Evolutionary conservation across 768 basidiomycete genomes (phyloP).

Genomic region (Collybia nuda): DNA sequence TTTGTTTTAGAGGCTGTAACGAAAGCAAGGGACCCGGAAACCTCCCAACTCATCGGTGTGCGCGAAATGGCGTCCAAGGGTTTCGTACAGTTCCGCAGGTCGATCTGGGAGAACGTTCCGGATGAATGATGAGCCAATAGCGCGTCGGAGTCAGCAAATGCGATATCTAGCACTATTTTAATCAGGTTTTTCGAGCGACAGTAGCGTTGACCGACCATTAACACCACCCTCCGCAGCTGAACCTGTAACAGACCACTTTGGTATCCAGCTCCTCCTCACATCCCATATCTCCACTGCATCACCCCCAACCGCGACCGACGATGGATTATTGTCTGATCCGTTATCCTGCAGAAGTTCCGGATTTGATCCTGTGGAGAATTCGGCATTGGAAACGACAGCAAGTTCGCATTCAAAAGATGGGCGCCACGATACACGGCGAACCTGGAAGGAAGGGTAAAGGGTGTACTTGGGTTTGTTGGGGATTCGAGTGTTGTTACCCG

Average conservation of each 20-base stretch:
- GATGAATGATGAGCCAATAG: constrained; percentile 74
- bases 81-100: constrained; percentile 61
- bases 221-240: constrained; percentile 70
- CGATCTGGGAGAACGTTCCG: constrained; percentile 78
- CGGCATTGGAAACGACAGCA: constrained; percentile 69
- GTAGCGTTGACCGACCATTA: constrained; percentile 50
- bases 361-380: constrained; percentile 32
- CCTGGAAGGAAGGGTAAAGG: constrained; percentile 72
- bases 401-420: constrained; percentile 76
- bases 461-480: constrained; percentile 66
- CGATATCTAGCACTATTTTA: constrained; percentile 48
- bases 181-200: neutral
- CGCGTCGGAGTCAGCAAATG: constrained; percentile 68
- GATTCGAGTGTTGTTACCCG: constrained; percentile 45
- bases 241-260: constrained; percentile 77
- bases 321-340: constrained; percentile 10
- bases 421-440: constrained; percentile 75
- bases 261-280: constrained; percentile 74
- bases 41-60: constrained; percentile 65
- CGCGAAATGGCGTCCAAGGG: constrained; percentile 71
- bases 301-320: constrained; percentile 25
- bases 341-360: constrained; percentile 15
- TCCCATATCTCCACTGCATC: constrained; percentile 87
- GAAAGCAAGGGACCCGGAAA: constrained; percentile 64
- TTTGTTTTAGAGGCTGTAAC: constrained; percentile 49